These are phyloP conservation scores for Fusarium agapanthi DNA, from an alignment of 2,329 filamentous ascomycete species.

Conservation along the genomic window DNA sequence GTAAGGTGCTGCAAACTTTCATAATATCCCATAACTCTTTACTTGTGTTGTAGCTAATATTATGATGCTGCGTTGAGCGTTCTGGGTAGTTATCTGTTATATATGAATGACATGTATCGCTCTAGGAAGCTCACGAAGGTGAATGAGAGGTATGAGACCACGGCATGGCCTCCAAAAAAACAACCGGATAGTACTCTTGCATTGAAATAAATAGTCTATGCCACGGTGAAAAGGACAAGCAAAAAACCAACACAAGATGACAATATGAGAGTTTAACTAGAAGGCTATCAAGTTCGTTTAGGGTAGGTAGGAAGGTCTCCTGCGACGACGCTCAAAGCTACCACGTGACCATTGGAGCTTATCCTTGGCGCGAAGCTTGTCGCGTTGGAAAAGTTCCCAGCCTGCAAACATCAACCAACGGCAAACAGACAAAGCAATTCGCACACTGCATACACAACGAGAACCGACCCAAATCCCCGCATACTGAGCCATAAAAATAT, in stretches of 20 bases:
- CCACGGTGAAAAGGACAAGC: neutral
- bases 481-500: neutral
- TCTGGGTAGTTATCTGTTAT: accelerated
- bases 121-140: accelerated
- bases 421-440: conserved; percentile 10
- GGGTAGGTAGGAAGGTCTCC: neutral
- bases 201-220: neutral
- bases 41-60: neutral
- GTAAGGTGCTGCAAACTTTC: neutral
- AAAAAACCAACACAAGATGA: neutral
- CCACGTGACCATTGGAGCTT: conserved; percentile 31
- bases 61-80: too few species aligned
- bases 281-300: neutral
- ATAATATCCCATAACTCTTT: accelerated
- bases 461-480: neutral
- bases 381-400: conserved; percentile 43
- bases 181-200: too few species aligned
- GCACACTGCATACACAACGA: neutral
- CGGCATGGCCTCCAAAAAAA: neutral
- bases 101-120: accelerated
- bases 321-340: neutral
- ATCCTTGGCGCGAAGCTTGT: conserved; percentile 39
- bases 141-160: neutral
- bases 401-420: conserved; percentile 4
- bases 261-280: neutral